Evolutionary conservation across 345 rosid species (phyloP).

Genomic region (Arabidopsis arenosa): DNA sequence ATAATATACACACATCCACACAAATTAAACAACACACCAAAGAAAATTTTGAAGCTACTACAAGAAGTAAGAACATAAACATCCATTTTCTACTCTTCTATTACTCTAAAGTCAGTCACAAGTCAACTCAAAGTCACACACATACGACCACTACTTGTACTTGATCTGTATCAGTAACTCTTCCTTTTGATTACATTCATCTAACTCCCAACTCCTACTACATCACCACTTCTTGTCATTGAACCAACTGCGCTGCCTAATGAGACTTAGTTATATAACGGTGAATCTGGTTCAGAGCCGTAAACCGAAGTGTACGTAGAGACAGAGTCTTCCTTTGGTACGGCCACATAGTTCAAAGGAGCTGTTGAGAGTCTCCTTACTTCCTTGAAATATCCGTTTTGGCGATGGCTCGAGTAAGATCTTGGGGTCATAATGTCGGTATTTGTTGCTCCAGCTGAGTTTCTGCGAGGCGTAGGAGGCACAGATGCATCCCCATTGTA

Average conservation of each 20-base stretch:
- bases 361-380: conserved; percentile 31
- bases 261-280: conserved; percentile 47
- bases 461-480: conserved; percentile 87
- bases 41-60: conserved; percentile 14
- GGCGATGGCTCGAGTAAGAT: conserved; percentile 75
- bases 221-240: neutral
- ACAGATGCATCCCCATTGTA: conserved; percentile 68
- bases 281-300: conserved; percentile 80
- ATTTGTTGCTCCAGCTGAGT: conserved; percentile 54
- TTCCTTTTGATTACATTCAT: conserved; percentile 11
- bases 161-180: conserved; percentile 17
- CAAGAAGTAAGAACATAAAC: conserved; percentile 27
- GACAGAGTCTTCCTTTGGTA: conserved; percentile 80
- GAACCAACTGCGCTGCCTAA: neutral
- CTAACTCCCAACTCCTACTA: conserved; percentile 29
- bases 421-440: conserved; percentile 60
- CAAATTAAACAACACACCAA: conserved; percentile 2
- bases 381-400: conserved; percentile 78
- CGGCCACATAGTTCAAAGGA: conserved; percentile 80
- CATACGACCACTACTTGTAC: conserved; percentile 15
- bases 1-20: conserved; percentile 16
- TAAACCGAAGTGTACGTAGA: conserved; percentile 72
- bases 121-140: conserved; percentile 38
- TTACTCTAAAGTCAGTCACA: conserved; percentile 34
- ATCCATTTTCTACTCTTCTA: conserved; percentile 27